phyloP scores from a whole-genome alignment of 345 rosid genomes.

The Lumnitzera littorea region DNA sequence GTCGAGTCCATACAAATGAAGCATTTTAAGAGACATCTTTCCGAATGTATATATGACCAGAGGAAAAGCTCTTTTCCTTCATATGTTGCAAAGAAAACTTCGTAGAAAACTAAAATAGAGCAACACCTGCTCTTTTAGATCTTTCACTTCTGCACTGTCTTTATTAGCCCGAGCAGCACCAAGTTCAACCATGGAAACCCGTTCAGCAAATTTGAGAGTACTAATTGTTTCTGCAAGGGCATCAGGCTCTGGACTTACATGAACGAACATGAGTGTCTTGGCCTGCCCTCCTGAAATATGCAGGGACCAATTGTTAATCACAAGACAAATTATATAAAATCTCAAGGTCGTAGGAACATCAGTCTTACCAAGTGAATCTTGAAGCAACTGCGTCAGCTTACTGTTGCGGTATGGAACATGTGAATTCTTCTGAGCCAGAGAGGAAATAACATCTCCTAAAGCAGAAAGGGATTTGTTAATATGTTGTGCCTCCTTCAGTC shows the following conservation, averaged over 20 bases:
- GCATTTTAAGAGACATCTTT: no score
- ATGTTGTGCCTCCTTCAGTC: constrained; percentile 85
- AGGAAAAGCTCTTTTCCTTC: not conserved
- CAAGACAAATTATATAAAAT: constrained; percentile 1
- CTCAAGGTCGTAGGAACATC: not conserved
- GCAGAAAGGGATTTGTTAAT: constrained; percentile 92
- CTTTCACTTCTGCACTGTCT: constrained; percentile 70
- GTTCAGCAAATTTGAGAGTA: constrained; percentile 92
- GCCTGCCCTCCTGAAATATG: constrained; percentile 80
- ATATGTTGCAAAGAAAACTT: not conserved
- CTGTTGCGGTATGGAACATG: constrained; percentile 95
- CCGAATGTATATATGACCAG: not conserved
- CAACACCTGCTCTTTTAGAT: constrained; percentile 77
- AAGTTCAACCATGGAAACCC: constrained; percentile 91
- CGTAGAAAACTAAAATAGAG: not conserved
- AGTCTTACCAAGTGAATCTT: constrained; percentile 82
- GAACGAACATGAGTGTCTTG: constrained; percentile 96
- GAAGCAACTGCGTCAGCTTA: constrained; percentile 91
- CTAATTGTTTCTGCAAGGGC: constrained; percentile 81
- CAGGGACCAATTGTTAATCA: constrained; percentile 7
- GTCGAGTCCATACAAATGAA: not conserved
- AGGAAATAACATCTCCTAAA: constrained; percentile 85
- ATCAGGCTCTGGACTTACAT: constrained; percentile 81
- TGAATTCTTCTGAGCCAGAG: constrained; percentile 76
- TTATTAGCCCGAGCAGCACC: constrained; percentile 91